Evolutionary conservation across 768 basidiomycete genomes (phyloP).

Genomic region (Rhodotorula babjevae): DNA sequence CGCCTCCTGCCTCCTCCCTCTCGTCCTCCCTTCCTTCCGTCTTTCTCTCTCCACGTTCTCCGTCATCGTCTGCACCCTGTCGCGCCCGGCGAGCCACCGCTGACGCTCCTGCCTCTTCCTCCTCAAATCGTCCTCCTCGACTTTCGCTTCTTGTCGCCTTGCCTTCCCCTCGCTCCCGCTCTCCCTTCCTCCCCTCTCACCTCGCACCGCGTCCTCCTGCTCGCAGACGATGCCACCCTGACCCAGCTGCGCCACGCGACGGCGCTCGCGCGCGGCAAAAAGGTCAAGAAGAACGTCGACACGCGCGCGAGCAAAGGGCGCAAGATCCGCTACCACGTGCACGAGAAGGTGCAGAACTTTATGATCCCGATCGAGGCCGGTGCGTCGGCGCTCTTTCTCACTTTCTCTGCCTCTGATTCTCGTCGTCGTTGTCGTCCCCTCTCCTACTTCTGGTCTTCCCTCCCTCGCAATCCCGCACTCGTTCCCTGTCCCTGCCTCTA

Average conservation of each 20-base stretch:
- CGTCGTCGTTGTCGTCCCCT: too few species aligned
- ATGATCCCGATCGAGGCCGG: constrained; percentile 70
- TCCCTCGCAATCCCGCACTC: too few species aligned
- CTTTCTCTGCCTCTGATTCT: neutral
- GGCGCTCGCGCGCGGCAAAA: constrained; percentile 42
- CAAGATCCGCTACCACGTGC: constrained; percentile 87
- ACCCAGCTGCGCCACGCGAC: constrained; percentile 28
- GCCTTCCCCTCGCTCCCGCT: neutral
- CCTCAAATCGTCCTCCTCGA: too few species aligned
- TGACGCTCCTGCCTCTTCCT: too few species aligned
- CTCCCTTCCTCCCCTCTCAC: neutral
- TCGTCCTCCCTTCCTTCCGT: too few species aligned
- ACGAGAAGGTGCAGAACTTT: constrained; percentile 94
- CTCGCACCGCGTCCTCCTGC: too few species aligned
- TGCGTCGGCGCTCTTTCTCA: neutral
- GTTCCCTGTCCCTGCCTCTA: too few species aligned
- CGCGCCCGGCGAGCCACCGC: too few species aligned
- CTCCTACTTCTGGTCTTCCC: too few species aligned
- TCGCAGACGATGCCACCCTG: constrained; percentile 41
- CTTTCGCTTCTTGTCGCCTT: neutral
- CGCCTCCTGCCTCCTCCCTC: neutral
- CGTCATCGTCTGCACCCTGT: too few species aligned
- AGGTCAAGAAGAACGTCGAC: constrained; percentile 75
- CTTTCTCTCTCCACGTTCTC: too few species aligned
- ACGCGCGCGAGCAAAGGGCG: constrained; percentile 93